Percentiles rank a stretch among this genome's conserved stretches.
phyloP scores from a whole-genome alignment of 805 yeast species.

The Monosporozyma siamensis region DNA sequence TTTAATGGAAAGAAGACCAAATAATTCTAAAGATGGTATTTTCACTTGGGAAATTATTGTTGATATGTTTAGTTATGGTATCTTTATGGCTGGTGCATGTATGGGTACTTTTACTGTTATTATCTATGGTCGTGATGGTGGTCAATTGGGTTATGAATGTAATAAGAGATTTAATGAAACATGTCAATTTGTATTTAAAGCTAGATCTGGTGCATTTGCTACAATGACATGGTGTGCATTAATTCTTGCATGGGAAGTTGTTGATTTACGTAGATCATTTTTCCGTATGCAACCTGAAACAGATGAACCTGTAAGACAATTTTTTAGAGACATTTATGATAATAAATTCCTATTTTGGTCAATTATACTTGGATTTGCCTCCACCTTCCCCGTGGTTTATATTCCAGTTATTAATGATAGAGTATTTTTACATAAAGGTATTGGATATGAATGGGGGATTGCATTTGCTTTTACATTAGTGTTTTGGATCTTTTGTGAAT shows the following conservation, averaged over 20 bases:
- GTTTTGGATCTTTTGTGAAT: constrained; percentile 54
- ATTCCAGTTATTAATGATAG: constrained; percentile 77
- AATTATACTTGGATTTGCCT: constrained; percentile 53
- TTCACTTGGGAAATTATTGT: constrained; percentile 57
- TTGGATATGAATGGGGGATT: constrained; percentile 75
- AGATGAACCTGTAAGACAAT: constrained; percentile 49
- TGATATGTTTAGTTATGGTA: constrained; percentile 66
- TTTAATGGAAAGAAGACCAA: constrained; percentile 91
- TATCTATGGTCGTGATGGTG: constrained; percentile 58
- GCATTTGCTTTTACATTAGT: constrained; percentile 49
- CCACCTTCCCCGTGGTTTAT: constrained; percentile 74
- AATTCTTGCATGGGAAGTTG: constrained; percentile 75
- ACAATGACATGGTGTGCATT: constrained; percentile 83
- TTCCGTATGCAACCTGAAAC: constrained; percentile 62
- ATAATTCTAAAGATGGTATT: constrained; percentile 75
- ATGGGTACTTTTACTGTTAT: constrained; percentile 55
- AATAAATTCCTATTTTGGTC: constrained; percentile 81
- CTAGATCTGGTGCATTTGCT: constrained; percentile 70
- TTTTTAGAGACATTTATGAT: constrained; percentile 55
- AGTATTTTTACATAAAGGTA: constrained; percentile 65
- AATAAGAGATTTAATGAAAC: constrained; percentile 38
- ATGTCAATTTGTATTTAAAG: constrained; percentile 60
- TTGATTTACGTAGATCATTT: constrained; percentile 60
- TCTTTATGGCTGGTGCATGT: constrained; percentile 65
- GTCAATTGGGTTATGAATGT: constrained; percentile 56